phyloP scores from a whole-genome alignment of 495 filamentous ascomycete species.

The Zalerion maritima region DNA sequence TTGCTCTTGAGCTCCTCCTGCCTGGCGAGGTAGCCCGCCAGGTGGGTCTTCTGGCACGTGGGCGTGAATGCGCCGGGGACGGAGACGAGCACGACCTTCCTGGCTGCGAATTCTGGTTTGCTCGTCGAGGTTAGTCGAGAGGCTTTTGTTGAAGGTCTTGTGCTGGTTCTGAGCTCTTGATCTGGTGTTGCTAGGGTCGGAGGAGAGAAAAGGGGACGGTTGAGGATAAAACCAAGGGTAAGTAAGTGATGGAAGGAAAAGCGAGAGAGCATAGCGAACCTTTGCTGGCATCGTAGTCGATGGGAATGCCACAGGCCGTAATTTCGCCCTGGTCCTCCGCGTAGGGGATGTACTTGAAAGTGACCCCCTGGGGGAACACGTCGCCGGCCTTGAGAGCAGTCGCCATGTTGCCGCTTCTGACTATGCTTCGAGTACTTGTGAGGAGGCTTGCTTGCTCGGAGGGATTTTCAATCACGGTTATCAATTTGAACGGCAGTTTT shows the following conservation, averaged over 20 bases:
- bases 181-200: neutral
- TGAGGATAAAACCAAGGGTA: neutral
- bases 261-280: constrained; percentile 14
- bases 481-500: too few relatives aligned
- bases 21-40: constrained; percentile 73
- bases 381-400: constrained; percentile 64
- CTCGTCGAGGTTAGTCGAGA: constrained; percentile 2
- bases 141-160: neutral
- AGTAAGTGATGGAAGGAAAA: constrained; percentile 1
- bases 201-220: constrained; percentile 1
- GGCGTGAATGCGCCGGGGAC: constrained; percentile 95
- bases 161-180: neutral
- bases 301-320: constrained; percentile 64
- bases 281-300: constrained; percentile 69
- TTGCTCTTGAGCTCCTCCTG: constrained; percentile 58
- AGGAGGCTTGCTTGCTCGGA: too few relatives aligned
- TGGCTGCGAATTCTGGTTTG: constrained; percentile 58
- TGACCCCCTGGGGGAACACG: constrained; percentile 63
- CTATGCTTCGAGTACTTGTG: too few relatives aligned
- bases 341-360: constrained; percentile 69
- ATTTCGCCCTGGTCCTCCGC: constrained; percentile 45
- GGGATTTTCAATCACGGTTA: too few relatives aligned
- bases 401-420: too few relatives aligned
- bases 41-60: constrained; percentile 73
- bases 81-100: constrained; percentile 84